Percentiles rank a stretch among this genome's conserved stretches.
phyloP scores from a whole-genome alignment of 345 rosid genomes.

The Zanthoxylum bungeanum region DNA sequence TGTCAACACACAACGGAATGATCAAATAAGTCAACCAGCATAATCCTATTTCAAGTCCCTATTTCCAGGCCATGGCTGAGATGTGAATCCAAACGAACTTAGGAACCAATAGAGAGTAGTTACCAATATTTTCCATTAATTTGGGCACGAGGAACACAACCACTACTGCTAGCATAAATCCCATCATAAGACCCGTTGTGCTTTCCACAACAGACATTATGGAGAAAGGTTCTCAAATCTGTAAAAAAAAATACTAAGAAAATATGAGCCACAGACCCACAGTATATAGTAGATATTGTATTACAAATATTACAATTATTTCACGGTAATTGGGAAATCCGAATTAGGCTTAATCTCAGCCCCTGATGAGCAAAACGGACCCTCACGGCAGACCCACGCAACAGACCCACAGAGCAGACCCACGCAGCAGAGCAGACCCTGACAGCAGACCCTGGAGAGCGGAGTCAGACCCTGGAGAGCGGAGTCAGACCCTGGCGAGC shows the following conservation, averaged over 20 bases:
- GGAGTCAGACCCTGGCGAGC: too few species aligned
- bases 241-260: slow-evolving; percentile 24
- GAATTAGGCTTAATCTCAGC: too few species aligned
- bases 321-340: too few species aligned
- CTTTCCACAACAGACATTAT: slow-evolving; percentile 81
- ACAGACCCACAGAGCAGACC: too few species aligned
- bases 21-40: not conserved
- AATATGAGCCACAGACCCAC: slow-evolving; percentile 21
- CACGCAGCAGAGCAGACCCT: too few species aligned
- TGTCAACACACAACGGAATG: slow-evolving; percentile 16
- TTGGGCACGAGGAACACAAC: slow-evolving; percentile 95
- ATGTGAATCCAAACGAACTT: slow-evolving; percentile 6
- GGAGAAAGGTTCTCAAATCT: slow-evolving; percentile 92
- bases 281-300: too few species aligned
- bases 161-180: slow-evolving; percentile 91
- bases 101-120: slow-evolving; percentile 13
- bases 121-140: slow-evolving; percentile 94
- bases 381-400: too few species aligned
- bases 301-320: too few species aligned
- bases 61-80: slow-evolving; percentile 3
- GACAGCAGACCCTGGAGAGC: too few species aligned
- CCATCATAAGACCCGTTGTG: slow-evolving; percentile 98
- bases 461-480: too few species aligned
- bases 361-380: too few species aligned
- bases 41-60: not conserved